These are phyloP conservation scores for Termitomyces sp. DNA, from an alignment of 768 basidiomycete species.

Conservation along the genomic window DNA sequence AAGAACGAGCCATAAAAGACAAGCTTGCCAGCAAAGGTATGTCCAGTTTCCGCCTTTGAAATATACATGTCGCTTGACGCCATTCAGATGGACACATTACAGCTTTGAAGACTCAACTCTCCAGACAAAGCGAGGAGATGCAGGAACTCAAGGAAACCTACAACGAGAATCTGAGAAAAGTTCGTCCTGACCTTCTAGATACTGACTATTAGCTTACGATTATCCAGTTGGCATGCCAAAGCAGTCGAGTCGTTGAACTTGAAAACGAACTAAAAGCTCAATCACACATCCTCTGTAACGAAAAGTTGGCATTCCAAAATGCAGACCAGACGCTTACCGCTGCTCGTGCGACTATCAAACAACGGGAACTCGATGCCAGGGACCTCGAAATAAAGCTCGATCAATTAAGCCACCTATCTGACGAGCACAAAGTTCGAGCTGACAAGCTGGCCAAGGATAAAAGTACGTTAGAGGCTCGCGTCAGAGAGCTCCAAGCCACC, in stretches of 20 bases:
- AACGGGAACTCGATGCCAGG: slow-evolving; percentile 40
- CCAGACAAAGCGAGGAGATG: slow-evolving; percentile 34
- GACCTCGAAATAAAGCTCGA: slow-evolving; percentile 56
- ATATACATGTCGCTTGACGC: slow-evolving; percentile 4
- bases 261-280: slow-evolving; percentile 44
- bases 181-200: slow-evolving; percentile 14
- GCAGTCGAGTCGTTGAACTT: slow-evolving; percentile 47
- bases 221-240: slow-evolving; percentile 49
- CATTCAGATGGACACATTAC: slow-evolving; percentile 41
- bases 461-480: slow-evolving; percentile 43
- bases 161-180: slow-evolving; percentile 44
- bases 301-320: slow-evolving; percentile 49
- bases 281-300: slow-evolving; percentile 52
- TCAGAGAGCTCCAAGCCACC: slow-evolving; percentile 51
- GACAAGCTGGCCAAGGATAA: slow-evolving; percentile 57
- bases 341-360: slow-evolving; percentile 46
- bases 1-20: slow-evolving; percentile 40
- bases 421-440: slow-evolving; percentile 34
- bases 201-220: background rate
- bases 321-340: slow-evolving; percentile 39
- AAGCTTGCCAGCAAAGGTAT: slow-evolving; percentile 46
- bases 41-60: background rate
- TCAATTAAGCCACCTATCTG: slow-evolving; percentile 46
- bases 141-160: slow-evolving; percentile 35
- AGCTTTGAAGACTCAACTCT: slow-evolving; percentile 37